These are phyloP conservation scores for Trichoderma breve DNA, from an alignment of 2,329 filamentous ascomycete species.

Conservation along the genomic window DNA sequence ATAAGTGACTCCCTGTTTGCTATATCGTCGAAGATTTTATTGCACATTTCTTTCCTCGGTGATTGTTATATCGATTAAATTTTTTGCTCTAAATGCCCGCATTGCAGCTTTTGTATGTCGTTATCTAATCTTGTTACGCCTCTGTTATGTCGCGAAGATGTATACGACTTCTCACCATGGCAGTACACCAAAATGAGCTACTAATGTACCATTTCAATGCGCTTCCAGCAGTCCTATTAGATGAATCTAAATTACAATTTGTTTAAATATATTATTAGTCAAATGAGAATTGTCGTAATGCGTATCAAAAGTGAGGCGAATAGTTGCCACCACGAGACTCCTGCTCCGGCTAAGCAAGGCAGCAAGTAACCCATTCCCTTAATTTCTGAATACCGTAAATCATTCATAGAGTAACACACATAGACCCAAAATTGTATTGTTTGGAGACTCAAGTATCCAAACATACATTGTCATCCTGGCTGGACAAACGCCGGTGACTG, in stretches of 20 bases:
- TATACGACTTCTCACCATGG: background rate
- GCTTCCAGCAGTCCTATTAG: background rate
- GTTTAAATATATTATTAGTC: background rate
- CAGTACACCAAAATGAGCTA: background rate
- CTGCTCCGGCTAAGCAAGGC: background rate
- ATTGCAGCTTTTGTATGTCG: background rate
- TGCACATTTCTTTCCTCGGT: background rate
- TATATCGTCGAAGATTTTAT: background rate
- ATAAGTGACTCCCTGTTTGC: background rate
- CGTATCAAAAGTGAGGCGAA: background rate
- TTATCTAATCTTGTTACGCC: background rate
- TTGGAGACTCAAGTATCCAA: background rate
- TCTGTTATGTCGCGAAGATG: too few relatives aligned
- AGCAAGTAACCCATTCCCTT: background rate
- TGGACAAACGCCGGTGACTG: background rate
- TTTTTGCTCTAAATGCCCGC: background rate
- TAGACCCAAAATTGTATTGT: background rate
- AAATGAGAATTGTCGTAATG: background rate
- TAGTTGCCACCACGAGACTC: background rate
- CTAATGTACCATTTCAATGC: background rate
- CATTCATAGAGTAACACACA: background rate
- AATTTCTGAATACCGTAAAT: background rate
- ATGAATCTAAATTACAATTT: background rate
- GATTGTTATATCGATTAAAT: background rate
- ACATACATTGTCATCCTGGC: background rate